These are phyloP conservation scores for Chlamydomonas sp. DNA, from an alignment of 139 green algal genomes.

Conservation along the genomic window DNA sequence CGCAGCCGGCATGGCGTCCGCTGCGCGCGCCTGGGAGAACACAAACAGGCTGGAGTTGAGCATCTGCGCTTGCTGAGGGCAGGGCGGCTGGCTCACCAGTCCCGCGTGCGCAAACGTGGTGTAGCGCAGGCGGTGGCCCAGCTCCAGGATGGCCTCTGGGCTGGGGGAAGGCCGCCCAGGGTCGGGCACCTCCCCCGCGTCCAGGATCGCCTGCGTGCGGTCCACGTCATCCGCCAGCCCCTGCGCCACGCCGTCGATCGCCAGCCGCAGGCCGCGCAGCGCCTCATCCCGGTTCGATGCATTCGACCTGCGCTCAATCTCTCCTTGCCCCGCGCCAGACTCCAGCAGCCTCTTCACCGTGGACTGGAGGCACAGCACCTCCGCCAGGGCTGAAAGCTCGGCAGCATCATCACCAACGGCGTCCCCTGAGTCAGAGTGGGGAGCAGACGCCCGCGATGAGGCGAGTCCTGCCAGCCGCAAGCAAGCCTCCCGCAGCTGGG, in stretches of 20 bases:
- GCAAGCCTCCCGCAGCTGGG: no score
- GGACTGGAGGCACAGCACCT: no score
- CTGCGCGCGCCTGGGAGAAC: slow-evolving; percentile 6
- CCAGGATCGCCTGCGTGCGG: background rate
- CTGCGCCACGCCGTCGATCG: background rate
- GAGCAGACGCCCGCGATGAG: no score
- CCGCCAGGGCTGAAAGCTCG: no score
- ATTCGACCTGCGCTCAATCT: no score
- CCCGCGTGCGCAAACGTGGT: slow-evolving; percentile 9
- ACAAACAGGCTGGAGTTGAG: slow-evolving; percentile 1
- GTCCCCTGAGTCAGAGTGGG: no score
- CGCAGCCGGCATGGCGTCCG: slow-evolving; percentile 5
- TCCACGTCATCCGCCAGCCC: background rate
- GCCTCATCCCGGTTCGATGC: slow-evolving; percentile 3
- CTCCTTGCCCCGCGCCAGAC: no score
- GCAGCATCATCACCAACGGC: no score
- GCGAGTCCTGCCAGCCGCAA: no score
- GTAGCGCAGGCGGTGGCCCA: background rate
- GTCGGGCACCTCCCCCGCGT: background rate
- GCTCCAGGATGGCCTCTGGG: background rate
- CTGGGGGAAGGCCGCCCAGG: background rate
- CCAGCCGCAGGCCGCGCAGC: background rate
- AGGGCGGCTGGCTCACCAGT: slow-evolving; percentile 5
- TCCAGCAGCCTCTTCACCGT: no score
- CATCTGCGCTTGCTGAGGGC: slow-evolving; percentile 11